phyloP scores from a whole-genome alignment of 495 filamentous ascomycete genomes.

The Geoglossum glabrum region DNA sequence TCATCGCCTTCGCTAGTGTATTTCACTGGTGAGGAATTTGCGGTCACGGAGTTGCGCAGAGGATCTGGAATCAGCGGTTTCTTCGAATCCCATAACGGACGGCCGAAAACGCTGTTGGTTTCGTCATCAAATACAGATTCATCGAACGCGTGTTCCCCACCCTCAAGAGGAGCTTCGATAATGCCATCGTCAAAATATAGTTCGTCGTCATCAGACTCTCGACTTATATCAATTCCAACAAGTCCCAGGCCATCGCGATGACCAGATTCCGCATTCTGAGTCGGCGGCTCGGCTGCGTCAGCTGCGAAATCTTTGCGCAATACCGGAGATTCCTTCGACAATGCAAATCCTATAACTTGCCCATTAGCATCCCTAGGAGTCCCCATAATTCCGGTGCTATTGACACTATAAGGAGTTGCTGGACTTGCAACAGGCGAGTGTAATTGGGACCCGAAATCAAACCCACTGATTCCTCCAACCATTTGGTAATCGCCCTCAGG shows the following conservation, averaged over 20 bases:
- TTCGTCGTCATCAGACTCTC: constrained; percentile 39
- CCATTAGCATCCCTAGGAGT: constrained; percentile 34
- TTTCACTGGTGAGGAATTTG: neutral
- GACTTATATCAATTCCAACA: neutral
- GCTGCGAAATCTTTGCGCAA: constrained; percentile 3
- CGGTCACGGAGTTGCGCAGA: neutral
- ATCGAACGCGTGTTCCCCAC: constrained; percentile 41
- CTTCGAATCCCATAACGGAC: constrained; percentile 20
- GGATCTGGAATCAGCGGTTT: neutral
- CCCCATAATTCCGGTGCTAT: constrained; percentile 16
- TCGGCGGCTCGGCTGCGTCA: constrained; percentile 3
- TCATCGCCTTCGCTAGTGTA: constrained; percentile 2
- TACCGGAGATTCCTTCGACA: constrained; percentile 22
- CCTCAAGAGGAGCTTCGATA: constrained; percentile 29
- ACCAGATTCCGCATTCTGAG: neutral
- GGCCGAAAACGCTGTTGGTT: constrained; percentile 33
- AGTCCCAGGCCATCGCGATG: neutral
- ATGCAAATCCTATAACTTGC: constrained; percentile 27
- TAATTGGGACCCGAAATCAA: constrained; percentile 28
- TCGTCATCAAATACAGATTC: constrained; percentile 62
- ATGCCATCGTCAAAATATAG: constrained; percentile 70
- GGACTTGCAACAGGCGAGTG: constrained; percentile 22
- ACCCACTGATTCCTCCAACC: constrained; percentile 5
- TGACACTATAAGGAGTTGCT: constrained; percentile 21
- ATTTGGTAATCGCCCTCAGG: neutral